These are phyloP conservation scores for Aspergillus uvarum DNA, from an alignment of 2,329 filamentous ascomycete species.

Conservation along the genomic window DNA sequence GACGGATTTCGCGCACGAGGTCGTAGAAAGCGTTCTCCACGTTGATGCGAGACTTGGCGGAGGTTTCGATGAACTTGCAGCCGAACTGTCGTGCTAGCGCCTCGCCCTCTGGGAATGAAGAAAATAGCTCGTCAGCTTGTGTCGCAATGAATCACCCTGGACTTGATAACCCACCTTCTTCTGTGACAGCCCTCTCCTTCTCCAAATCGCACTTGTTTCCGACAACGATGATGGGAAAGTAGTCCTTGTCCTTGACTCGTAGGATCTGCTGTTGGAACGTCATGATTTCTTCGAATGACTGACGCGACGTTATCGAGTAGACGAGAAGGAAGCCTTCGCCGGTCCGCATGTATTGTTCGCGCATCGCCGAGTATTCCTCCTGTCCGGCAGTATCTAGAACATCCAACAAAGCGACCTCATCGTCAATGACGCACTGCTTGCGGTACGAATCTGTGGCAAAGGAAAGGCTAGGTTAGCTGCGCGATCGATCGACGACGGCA, in stretches of 20 bases:
- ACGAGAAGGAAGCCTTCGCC: conserved; percentile 97
- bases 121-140: conserved; percentile 6
- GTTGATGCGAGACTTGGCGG: conserved; percentile 95
- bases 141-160: not conserved
- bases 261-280: conserved; percentile 99
- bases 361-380: conserved; percentile 99
- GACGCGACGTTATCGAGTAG: conserved; percentile 95
- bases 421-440: conserved; percentile 99
- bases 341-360: conserved; percentile 99
- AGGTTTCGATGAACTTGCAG: conserved; percentile 99
- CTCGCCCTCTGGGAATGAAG: conserved; percentile 71
- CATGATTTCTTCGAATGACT: conserved; percentile 97
- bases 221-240: conserved; percentile 98
- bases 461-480: conserved; percentile 16
- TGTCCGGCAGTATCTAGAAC: conserved; percentile 97
- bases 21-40: conserved; percentile 99
- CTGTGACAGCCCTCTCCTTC: conserved; percentile 82
- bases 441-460: conserved; percentile 81
- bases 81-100: conserved; percentile 80
- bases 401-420: conserved; percentile 95
- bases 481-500: conserved; percentile 13
- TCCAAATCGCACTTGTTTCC: conserved; percentile 99
- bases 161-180: conserved; percentile 67
- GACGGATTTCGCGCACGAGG: conserved; percentile 94
- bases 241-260: conserved; percentile 98